Base-by-base conservation (phyloP, 2,329 filamentous ascomycete species). In the Biscogniauxia marginata region DNA sequence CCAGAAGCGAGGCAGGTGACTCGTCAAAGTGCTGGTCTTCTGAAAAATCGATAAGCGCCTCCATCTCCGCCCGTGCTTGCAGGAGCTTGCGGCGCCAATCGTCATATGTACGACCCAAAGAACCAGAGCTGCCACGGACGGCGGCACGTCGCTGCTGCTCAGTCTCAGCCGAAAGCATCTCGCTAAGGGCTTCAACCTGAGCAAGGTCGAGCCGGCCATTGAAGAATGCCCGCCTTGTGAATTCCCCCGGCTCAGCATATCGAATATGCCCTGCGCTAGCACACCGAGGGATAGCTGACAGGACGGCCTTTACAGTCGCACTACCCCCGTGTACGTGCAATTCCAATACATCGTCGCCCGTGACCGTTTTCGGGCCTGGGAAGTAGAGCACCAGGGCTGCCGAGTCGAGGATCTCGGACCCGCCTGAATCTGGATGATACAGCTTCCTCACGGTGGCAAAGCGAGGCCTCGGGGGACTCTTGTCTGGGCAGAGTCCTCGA, bases 21-120 rank as follows among this genome's bases (percentile, higher is more conserved):
- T 96, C 92, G 64, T 98, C 93, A 67, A 99, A 96, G 75, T 98
- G 90, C 74, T 99, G 93, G 67, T 98, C 95, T 71, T 99, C 95
- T 1, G 91, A 89, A 71, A 99, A 99, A 73, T 99, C 95, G 59
- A 99, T 98, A 63, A 99, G 76, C 0, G 95, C 95, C 74, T 99
- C 95, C 43, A 99, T 81, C 74, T 98, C 93, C 8, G 91, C 95
- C 1, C 95, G 85, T 8, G 93, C 93, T 60, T 88, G 81, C 6
- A 98, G 78, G 18, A 99, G 75, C 62, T 86, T 80, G 61, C 84
- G 77, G 22, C 93, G 85, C 95, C 95, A 99, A 8, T 67, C 67
- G 64, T 97, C 92, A 71, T 99, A 99, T 18, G 86, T 85, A 57
- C 81, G 79, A 0, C 90, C 85, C 11, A 97, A 78, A 0, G 79